phyloP scores from a whole-genome alignment of 495 filamentous ascomycete species.

The Emericellopsis terricola region DNA sequence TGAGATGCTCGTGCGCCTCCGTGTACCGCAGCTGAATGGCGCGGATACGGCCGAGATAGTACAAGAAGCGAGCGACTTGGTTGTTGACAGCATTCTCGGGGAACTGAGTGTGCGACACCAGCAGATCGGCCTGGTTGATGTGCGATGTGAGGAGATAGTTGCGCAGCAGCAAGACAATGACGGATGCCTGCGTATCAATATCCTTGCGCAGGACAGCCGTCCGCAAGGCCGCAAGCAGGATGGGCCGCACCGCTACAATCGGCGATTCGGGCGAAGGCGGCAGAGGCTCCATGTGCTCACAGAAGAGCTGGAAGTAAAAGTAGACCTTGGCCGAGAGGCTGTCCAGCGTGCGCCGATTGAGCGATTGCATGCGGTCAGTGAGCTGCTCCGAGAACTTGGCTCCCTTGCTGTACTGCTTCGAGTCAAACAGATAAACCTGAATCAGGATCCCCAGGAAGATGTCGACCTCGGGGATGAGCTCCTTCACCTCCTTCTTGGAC shows the following conservation, averaged over 20 bases:
- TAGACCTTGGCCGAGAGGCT: conserved; percentile 88
- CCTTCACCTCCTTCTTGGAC: conserved; percentile 43
- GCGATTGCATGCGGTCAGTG: conserved; percentile 63
- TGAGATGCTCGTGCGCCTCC: conserved; percentile 87
- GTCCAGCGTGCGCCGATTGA: conserved; percentile 89
- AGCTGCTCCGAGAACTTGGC: conserved; percentile 67
- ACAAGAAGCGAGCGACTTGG: conserved; percentile 90
- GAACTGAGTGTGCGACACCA: conserved; percentile 89
- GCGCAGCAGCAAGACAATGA: conserved; percentile 84
- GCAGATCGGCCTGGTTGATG: conserved; percentile 87
- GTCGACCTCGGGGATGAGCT: conserved; percentile 76
- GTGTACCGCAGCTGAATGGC: conserved; percentile 93
- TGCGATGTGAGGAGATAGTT: conserved; percentile 94
- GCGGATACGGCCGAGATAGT: conserved; percentile 89
- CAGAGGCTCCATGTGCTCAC: conserved; percentile 69
- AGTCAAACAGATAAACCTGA: conserved; percentile 80
- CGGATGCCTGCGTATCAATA: conserved; percentile 84
- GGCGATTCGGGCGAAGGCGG: conserved; percentile 75
- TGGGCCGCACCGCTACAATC: conserved; percentile 68
- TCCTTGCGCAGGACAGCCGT: conserved; percentile 92
- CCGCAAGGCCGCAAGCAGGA: conserved; percentile 71
- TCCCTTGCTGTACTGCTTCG: conserved; percentile 57
- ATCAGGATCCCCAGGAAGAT: conserved; percentile 77
- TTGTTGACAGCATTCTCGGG: conserved; percentile 88
- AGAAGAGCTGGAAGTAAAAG: conserved; percentile 93